Percentiles rank a stretch among this genome's conserved stretches.
phyloP scores from a whole-genome alignment of 2,329 filamentous ascomycete genomes.

The Epichloe sp. region DNA sequence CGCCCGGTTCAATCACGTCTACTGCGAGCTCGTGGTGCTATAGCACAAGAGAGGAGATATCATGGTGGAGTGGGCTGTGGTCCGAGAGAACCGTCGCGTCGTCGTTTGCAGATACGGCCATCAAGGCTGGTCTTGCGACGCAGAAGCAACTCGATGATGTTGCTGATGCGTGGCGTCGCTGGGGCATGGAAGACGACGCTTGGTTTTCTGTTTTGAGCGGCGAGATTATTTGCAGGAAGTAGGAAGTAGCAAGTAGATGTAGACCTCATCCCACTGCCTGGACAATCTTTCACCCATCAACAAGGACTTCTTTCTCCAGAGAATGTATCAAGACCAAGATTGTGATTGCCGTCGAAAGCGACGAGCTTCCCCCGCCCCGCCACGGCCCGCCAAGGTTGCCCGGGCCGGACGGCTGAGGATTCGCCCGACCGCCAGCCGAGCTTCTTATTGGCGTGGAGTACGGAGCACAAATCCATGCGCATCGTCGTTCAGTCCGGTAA shows the following conservation, averaged over 20 bases:
- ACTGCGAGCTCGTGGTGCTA: conserved; percentile 13
- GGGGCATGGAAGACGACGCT: conserved; percentile 8
- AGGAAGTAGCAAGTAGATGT: not conserved
- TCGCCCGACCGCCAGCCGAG: too few species aligned
- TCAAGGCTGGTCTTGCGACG: conserved; percentile 4
- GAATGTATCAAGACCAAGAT: too few species aligned
- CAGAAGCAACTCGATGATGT: not conserved
- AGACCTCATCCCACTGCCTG: too few species aligned
- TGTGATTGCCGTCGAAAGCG: too few species aligned
- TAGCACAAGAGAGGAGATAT: conserved; percentile 9
- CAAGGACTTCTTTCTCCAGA: too few species aligned
- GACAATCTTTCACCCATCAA: too few species aligned
- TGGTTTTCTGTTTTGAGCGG: conserved; percentile 5
- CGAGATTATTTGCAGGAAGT: conserved; percentile 4
- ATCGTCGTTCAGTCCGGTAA: too few species aligned
- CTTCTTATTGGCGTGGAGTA: too few species aligned
- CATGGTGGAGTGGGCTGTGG: conserved; percentile 13
- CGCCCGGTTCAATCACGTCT: conserved; percentile 4
- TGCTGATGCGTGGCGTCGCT: conserved; percentile 4
- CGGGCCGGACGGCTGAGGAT: too few species aligned
- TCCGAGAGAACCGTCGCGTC: conserved; percentile 10
- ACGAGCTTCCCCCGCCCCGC: too few species aligned
- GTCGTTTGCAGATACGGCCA: conserved; percentile 2
- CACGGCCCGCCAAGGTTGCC: too few species aligned
- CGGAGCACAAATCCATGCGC: too few species aligned